Evolutionary conservation across 1,284 basidiomycete genomes (phyloP), one percentile per base, ranked within the genome.

Genomic region (Hemileia vastatrix): DNA sequence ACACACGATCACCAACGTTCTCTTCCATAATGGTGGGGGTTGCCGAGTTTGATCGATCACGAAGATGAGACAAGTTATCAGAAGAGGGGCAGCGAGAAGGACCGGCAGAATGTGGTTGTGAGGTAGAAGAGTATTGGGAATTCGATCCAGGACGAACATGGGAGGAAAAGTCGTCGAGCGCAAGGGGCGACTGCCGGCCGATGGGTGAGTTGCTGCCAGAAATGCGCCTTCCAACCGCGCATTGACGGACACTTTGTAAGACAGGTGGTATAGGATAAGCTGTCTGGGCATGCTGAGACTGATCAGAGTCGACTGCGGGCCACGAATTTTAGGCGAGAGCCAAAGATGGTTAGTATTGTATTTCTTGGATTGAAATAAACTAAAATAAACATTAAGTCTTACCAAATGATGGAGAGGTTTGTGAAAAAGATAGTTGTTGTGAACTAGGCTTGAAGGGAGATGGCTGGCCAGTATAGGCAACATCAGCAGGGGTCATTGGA

Each of bases 401-500:
- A n/a, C n/a, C 8, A 31, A 57, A 57, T 18, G 45, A 43, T 49
- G 21, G 31, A 45, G 45, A n/a, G 2, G 32, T 45, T 6, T 43
- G 44, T 3, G 55, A 43, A 9, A 45, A 57, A 19, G 55, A 45
- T 53, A 27, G 36, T 47, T 49, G 40, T 33, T 21, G 32, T 11
- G 57, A 19, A 43, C 23, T 36, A 18, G 43, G 33, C 13, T 61
- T 54, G 11, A 50, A 50, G 15, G 19, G 21, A 50, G 11, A 19
- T 8, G 48, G 27, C 18, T 61, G 54, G 11, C 21, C 44, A 15
- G 36, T 33, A 19, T 54, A 23, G 33, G 44, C 45, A 32, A 54
- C 48, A 11, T 61, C 59, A 24, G 24, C 52, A 6, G 59, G 59
- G 27, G 59, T 61, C 3, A 61, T 61, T 1, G 59, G 59, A n/a